Evolutionary conservation across 1,284 basidiomycete genomes (phyloP).

Genomic region (Leccinum subrobustum): DNA sequence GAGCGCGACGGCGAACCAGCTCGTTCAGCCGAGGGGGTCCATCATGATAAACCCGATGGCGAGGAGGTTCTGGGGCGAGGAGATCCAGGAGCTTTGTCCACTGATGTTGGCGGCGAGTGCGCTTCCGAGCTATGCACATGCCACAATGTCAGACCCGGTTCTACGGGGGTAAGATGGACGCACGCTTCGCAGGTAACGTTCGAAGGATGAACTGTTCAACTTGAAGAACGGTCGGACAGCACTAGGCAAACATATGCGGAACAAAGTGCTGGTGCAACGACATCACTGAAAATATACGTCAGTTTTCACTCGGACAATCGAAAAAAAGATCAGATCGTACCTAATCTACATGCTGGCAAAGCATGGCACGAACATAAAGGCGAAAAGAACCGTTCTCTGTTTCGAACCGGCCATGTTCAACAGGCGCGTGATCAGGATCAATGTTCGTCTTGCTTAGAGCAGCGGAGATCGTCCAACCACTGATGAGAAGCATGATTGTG

Average conservation of each 20-base stretch:
- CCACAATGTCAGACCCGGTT: constrained; percentile 2
- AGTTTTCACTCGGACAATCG: constrained; percentile 2
- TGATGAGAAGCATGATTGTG: constrained; percentile 96
- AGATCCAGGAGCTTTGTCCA: constrained; percentile 89
- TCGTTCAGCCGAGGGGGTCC: constrained; percentile 88
- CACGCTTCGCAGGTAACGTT: constrained; percentile 87
- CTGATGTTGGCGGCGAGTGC: constrained; percentile 81
- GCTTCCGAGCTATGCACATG: constrained; percentile 74
- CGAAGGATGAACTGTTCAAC: not conserved
- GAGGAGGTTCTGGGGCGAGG: constrained; percentile 90
- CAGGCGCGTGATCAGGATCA: constrained; percentile 93
- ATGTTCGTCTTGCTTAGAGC: constrained; percentile 97
- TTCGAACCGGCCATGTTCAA: constrained; percentile 87
- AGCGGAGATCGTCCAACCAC: constrained; percentile 98
- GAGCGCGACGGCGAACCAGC: constrained; percentile 93
- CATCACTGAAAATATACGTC: constrained; percentile 50
- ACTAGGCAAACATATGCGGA: constrained; percentile 59
- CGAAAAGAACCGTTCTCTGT: constrained; percentile 85
- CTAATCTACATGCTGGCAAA: constrained; percentile 97
- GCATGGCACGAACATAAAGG: constrained; percentile 96
- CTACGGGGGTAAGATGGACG: constrained; percentile 63
- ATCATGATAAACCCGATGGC: constrained; percentile 73
- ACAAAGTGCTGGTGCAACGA: constrained; percentile 96
- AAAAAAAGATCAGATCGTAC: no score
- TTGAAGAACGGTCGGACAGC: not conserved